Conservation (phyloP, 768 basidiomycete species). For the Rhodosporidiobolus sp. region DNA sequence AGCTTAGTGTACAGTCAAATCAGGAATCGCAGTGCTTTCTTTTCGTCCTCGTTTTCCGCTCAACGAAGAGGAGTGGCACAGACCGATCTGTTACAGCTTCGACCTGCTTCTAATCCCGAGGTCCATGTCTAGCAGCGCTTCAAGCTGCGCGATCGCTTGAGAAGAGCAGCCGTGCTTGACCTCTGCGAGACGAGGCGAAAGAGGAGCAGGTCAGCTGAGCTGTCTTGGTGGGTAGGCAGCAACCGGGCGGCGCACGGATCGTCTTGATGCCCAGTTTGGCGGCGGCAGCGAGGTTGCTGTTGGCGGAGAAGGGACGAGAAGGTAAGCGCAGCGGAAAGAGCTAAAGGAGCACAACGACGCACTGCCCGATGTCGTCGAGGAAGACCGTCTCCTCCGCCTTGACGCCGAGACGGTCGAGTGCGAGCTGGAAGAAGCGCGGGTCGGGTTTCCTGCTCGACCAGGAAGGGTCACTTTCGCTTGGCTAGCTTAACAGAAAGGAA, state of each 20-base stretch:
- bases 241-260: constrained; percentile 25
- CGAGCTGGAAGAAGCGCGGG: constrained; percentile 29
- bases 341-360: no score
- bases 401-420: constrained; percentile 24
- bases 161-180: constrained; percentile 6
- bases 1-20: background rate
- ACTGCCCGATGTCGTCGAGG: constrained; percentile 40
- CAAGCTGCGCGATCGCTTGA: constrained; percentile 20
- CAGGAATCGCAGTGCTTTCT: background rate
- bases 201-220: background rate
- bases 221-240: background rate
- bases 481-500: background rate
- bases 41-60: no score
- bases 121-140: constrained; percentile 7
- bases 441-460: constrained; percentile 33
- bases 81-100: constrained; percentile 15
- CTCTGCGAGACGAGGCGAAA: background rate
- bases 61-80: background rate
- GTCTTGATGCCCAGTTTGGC: constrained; percentile 28
- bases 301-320: background rate
- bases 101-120: background rate
- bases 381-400: constrained; percentile 33
- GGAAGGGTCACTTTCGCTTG: background rate
- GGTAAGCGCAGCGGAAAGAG: background rate
- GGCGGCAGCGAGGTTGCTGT: constrained; percentile 30